A percentile compares a stretch with the other conserved stretches of the same genome.
Conservation (phyloP, 2,329 filamentous ascomycete genomes). For the Penicillium polonicum region DNA sequence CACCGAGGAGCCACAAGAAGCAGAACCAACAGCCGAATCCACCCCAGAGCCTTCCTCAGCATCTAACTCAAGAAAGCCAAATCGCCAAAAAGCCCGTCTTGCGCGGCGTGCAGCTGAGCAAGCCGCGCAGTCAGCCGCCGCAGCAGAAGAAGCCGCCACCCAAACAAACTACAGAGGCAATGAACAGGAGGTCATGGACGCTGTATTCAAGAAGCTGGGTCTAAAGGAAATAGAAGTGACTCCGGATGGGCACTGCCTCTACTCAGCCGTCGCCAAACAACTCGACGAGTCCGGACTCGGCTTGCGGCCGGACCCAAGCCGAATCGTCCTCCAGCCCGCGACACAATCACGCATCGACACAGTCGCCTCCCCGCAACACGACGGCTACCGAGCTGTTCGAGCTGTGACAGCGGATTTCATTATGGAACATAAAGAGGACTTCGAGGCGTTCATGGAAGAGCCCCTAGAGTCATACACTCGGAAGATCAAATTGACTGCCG, state of each 20-base stretch:
- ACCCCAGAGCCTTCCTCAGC: conserved; percentile 9
- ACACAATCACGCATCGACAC: conserved; percentile 35
- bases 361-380: conserved; percentile 38
- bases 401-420: conserved; percentile 77
- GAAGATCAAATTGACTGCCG: conserved; percentile 81
- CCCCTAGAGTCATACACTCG: conserved; percentile 68
- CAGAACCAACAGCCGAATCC: background rate
- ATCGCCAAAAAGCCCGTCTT: conserved; percentile 86
- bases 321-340: conserved; percentile 33
- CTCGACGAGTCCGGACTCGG: conserved; percentile 53
- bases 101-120: conserved; percentile 85
- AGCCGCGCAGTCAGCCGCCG: conserved; percentile 65
- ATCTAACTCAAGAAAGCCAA: conserved; percentile 65
- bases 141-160: conserved; percentile 70
- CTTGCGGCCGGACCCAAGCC: conserved; percentile 38
- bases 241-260: conserved; percentile 93
- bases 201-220: conserved; percentile 61
- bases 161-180: conserved; percentile 71
- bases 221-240: conserved; percentile 75
- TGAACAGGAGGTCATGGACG: conserved; percentile 70
- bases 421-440: conserved; percentile 69
- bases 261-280: conserved; percentile 87
- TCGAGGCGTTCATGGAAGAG: conserved; percentile 83
- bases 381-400: conserved; percentile 66
- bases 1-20: conserved; percentile 3